These are phyloP conservation scores for Cicer bijugum DNA, from an alignment of 306 rosid genomes.

Conservation along the genomic window DNA sequence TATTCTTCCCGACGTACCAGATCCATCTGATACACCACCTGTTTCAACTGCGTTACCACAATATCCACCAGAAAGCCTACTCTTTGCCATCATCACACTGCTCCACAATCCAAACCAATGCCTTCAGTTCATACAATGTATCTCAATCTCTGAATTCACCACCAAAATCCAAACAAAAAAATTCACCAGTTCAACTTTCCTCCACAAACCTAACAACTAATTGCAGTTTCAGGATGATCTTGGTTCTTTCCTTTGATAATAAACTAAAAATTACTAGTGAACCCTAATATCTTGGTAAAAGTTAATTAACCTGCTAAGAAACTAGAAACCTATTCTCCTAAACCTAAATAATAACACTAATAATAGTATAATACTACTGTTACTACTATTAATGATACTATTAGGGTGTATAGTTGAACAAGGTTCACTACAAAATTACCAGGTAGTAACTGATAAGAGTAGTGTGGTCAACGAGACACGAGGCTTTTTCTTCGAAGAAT, in stretches of 20 bases:
- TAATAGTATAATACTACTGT: neutral
- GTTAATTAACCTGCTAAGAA: neutral
- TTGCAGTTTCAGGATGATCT: neutral
- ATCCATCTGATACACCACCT: constrained; percentile 63
- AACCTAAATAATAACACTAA: neutral
- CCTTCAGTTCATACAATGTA: neutral
- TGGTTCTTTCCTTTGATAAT: neutral
- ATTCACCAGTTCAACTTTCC: neutral
- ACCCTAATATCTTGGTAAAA: neutral
- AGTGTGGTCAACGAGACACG: neutral
- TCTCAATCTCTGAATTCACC: neutral
- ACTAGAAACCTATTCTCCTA: neutral
- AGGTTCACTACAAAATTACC: constrained; percentile 4
- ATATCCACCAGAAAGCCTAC: constrained; percentile 60
- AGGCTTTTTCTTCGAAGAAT: neutral
- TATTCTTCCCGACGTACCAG: constrained; percentile 66
- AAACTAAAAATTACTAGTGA: neutral
- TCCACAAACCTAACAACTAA: neutral
- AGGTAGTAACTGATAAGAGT: neutral
- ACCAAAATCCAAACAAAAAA: constrained; percentile 31
- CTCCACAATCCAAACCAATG: constrained; percentile 11
- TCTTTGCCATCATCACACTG: constrained; percentile 51
- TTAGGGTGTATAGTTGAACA: neutral
- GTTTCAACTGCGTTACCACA: constrained; percentile 53
- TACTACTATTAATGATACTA: neutral